Percentiles rank a stretch among this genome's conserved stretches.
Evolutionary conservation across 192 early-diverging fungal species (phyloP).

Genomic region (Backusella parvicylindrica): DNA sequence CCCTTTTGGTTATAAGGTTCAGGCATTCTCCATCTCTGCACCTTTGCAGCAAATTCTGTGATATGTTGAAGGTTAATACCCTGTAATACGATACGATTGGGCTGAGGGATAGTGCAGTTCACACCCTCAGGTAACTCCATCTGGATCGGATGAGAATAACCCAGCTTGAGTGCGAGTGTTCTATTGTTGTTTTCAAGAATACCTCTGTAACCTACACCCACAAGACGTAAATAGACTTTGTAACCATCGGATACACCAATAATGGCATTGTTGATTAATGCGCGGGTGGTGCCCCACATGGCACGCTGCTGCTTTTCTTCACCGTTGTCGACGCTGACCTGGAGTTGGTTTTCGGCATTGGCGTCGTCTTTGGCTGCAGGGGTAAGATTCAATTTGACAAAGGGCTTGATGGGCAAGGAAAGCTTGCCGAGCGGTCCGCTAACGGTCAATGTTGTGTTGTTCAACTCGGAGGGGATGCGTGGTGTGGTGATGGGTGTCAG

Average conservation of each 20-base stretch:
- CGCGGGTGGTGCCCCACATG: slow-evolving; percentile 98
- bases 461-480: slow-evolving; percentile 52
- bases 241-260: slow-evolving; percentile 89
- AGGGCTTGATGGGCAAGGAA: slow-evolving; percentile 79
- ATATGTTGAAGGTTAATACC: slow-evolving; percentile 78
- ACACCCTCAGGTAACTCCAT: slow-evolving; percentile 81
- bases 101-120: slow-evolving; percentile 67
- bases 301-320: slow-evolving; percentile 69
- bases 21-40: slow-evolving; percentile 86
- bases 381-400: slow-evolving; percentile 48
- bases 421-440: slow-evolving; percentile 82
- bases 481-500: slow-evolving; percentile 62
- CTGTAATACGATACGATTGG: slow-evolving; percentile 80
- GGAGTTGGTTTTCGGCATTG: slow-evolving; percentile 41
- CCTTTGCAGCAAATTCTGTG: slow-evolving; percentile 89
- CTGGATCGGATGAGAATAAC: slow-evolving; percentile 80
- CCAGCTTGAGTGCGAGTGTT: slow-evolving; percentile 77
- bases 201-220: slow-evolving; percentile 94
- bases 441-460: slow-evolving; percentile 68
- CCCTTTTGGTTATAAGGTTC: slow-evolving; percentile 99
- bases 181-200: slow-evolving; percentile 61
- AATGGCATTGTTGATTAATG: slow-evolving; percentile 83
- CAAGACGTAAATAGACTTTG: slow-evolving; percentile 75
- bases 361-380: slow-evolving; percentile 10
- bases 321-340: slow-evolving; percentile 55